Conservation (phyloP, 1,139 yeast species). For the Magnusiomyces suaveolens region DNA sequence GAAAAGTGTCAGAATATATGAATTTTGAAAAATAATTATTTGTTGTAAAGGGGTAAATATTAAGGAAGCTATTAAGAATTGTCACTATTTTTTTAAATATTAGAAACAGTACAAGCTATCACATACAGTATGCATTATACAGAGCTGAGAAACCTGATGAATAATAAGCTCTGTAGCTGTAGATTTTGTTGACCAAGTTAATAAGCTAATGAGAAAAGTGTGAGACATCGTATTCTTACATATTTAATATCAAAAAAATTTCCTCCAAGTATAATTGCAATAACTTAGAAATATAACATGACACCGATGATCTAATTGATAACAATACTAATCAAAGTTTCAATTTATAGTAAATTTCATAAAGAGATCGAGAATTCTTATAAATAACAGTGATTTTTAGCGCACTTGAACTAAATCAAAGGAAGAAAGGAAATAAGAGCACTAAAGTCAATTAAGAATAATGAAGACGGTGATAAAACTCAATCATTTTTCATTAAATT, state of each 20-base stretch:
- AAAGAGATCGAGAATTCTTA: too few species aligned
- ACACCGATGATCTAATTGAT: too few species aligned
- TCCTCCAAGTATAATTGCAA: neutral
- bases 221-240: conserved; percentile 6
- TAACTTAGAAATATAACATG: too few species aligned
- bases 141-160: neutral
- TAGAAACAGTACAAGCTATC: neutral
- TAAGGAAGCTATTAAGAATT: neutral
- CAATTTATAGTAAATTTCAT: too few species aligned
- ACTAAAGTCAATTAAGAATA: too few species aligned
- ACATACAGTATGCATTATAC: neutral
- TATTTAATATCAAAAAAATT: neutral
- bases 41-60: neutral
- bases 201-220: conserved; percentile 2
- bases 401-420: too few species aligned
- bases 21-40: neutral
- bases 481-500: too few species aligned
- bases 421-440: too few species aligned
- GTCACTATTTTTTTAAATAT: neutral
- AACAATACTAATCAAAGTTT: too few species aligned
- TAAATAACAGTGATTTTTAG: too few species aligned
- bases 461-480: too few species aligned
- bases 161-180: conserved; percentile 1
- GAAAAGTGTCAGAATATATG: neutral
- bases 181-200: neutral